Evolutionary conservation across 768 basidiomycete genomes (phyloP), one percentile per base, ranked within the genome.

Genomic region (Termitomyces sp.): DNA sequence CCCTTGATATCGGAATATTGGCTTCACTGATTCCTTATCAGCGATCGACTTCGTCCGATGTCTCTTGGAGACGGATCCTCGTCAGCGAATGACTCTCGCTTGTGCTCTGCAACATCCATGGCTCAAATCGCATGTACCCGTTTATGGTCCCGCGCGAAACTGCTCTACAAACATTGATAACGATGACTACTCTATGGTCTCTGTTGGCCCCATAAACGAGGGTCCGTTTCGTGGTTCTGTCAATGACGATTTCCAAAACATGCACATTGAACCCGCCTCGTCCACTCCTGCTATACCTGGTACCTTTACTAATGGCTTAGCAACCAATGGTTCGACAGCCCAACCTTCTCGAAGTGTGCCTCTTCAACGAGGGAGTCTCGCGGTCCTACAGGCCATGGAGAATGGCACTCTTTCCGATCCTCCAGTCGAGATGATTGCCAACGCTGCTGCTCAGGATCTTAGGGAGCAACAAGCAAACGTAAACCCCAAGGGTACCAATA

Each of bases 71-170:
- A 74, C 75, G 38, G 77, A 90, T 55, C 92, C 94, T 0, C 62
- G 61, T 0, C 60, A 68, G 14, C 85, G 95, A n/a, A 82, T 96
- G 80, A 83, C 86, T 6, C 78, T 94, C 58, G 73, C 77, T 3
- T 76, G 81, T 0, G 88, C 94, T 0, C 78, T 90, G 10, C 28
- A 70, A 0, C 94, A 98, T 64, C 82, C 84, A 1, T 98, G 96
- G 96, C 78, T 98, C 3, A 38, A 59, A 42, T 65, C 69, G 0
- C 72, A 76, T 54, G 57, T 64, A 22, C 73, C 73, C 2, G 63
- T 71, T 33, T 70, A 73, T 53, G 54, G 55, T 40, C 54, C 16
- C 43, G 53, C 40, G 30, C 45, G 51, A 33, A 54, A 18, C 42
- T 33, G 35, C 18, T 53, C 51, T 13, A 44, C 45, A 8, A 61